phyloP scores from a whole-genome alignment of 176 grass and related monocot species.

The Eleusine indica region DNA sequence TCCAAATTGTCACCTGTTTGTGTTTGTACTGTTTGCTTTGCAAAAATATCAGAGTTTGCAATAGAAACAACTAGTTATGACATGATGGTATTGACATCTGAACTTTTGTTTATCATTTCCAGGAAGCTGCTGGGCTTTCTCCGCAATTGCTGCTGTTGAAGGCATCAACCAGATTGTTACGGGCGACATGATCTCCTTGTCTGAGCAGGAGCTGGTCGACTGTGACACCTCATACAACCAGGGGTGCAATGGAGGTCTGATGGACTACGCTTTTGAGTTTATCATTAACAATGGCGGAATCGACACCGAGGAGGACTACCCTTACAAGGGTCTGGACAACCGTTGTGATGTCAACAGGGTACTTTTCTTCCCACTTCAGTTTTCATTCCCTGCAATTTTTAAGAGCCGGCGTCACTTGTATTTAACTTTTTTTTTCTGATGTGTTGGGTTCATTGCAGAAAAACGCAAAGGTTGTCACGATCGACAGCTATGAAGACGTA shows the following conservation, averaged over 20 bases:
- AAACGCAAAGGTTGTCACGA: slow-evolving; percentile 77
- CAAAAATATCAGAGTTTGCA: not conserved
- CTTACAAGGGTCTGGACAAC: slow-evolving; percentile 55
- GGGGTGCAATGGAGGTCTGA: slow-evolving; percentile 88
- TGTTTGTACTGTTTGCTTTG: not conserved
- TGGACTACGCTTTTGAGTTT: slow-evolving; percentile 88
- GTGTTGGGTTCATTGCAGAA: slow-evolving; percentile 48
- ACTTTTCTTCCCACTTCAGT: not conserved
- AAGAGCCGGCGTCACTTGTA: not conserved
- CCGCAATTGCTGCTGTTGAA: slow-evolving; percentile 76
- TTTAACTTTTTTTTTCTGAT: slow-evolving; percentile 10
- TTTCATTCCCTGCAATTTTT: not conserved
- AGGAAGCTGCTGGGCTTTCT: slow-evolving; percentile 96
- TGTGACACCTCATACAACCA: slow-evolving; percentile 86
- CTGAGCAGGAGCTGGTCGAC: slow-evolving; percentile 90
- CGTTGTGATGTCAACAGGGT: slow-evolving; percentile 70
- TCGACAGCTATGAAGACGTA: slow-evolving; percentile 81
- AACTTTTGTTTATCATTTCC: slow-evolving; percentile 24
- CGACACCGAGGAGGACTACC: slow-evolving; percentile 67
- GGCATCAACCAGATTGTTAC: slow-evolving; percentile 82
- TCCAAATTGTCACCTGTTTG: not conserved
- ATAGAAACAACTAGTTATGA: not conserved
- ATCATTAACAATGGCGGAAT: slow-evolving; percentile 86
- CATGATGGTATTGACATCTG: not conserved
- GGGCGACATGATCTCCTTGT: slow-evolving; percentile 61